These are phyloP conservation scores for Rosa rugosa DNA, from an alignment of 306 rosid species.

Conservation along the genomic window DNA sequence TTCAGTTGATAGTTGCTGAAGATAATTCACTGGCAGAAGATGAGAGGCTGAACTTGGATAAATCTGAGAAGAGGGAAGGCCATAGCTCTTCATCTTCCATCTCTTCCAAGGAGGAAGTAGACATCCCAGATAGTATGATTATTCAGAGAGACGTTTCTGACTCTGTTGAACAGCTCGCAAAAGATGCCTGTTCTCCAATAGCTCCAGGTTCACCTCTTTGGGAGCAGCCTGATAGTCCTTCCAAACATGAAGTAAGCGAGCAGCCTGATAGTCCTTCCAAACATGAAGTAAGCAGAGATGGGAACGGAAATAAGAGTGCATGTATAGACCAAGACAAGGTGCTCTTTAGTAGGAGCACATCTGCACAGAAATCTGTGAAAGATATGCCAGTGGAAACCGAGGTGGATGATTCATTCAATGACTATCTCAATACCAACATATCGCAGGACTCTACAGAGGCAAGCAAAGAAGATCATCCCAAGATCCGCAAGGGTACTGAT, in stretches of 20 bases:
- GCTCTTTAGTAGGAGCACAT: constrained; percentile 7
- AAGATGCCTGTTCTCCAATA: constrained; percentile 20
- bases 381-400: constrained; percentile 26
- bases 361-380: constrained; percentile 23
- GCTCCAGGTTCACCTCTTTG: constrained; percentile 24
- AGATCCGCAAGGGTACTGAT: constrained; percentile 25
- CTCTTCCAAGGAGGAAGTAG: constrained; percentile 27
- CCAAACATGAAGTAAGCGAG: constrained; percentile 2
- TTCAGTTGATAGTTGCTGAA: constrained; percentile 5
- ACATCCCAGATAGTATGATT: constrained; percentile 6
- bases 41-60: constrained; percentile 16
- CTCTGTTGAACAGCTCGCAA: constrained; percentile 24
- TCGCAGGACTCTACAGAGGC: constrained; percentile 39
- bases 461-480: constrained; percentile 37
- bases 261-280: too few species aligned
- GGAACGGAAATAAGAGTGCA: constrained; percentile 21
- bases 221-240: constrained; percentile 27
- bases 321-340: constrained; percentile 21
- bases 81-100: constrained; percentile 26
- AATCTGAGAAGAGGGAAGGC: constrained; percentile 26
- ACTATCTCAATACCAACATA: constrained; percentile 29
- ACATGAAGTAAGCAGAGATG: constrained; percentile 1
- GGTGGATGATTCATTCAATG: constrained; percentile 36
- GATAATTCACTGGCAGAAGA: constrained; percentile 24
- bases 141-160: constrained; percentile 15